phyloP scores from a whole-genome alignment of 257 asterid genomes.

The Thymus quinquecostatus region DNA sequence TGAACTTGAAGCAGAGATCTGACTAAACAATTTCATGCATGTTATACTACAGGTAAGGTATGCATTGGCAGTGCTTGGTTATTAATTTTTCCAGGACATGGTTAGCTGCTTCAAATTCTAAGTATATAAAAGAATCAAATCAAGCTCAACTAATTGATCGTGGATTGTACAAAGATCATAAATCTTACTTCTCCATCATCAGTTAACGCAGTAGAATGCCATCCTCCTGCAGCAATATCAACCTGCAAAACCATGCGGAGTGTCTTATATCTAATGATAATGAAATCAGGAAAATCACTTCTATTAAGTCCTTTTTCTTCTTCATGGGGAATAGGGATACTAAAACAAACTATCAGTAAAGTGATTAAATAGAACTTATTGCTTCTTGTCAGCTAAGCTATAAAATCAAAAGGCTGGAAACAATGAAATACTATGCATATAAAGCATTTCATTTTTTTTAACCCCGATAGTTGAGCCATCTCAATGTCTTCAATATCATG shows the following conservation, averaged over 20 bases:
- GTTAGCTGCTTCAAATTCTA: not conserved
- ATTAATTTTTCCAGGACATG: not conserved
- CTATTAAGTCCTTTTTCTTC: not conserved
- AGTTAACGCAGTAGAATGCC: conserved; percentile 98
- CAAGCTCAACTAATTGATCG: not conserved
- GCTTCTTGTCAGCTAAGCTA: conserved; percentile 18
- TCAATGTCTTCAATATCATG: not conserved
- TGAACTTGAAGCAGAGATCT: conserved; percentile 13
- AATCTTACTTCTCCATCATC: conserved; percentile 82
- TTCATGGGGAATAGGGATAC: not conserved
- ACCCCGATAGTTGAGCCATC: conserved; percentile 12
- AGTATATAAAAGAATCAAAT: not conserved
- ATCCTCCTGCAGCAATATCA: conserved; percentile 99
- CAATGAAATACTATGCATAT: conserved; percentile 11
- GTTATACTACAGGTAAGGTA: not conserved
- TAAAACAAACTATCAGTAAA: not conserved
- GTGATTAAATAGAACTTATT: not conserved
- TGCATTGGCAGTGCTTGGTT: not conserved
- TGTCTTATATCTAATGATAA: conserved; percentile 15
- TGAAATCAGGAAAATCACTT: conserved; percentile 14
- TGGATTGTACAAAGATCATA: conserved; percentile 17
- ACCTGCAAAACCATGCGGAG: conserved; percentile 54
- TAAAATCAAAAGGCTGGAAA: conserved; percentile 6
- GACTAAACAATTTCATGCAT: conserved; percentile 4
- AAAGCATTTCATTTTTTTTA: not conserved